phyloP scores from a whole-genome alignment of 768 basidiomycete genomes.

The Rubroboletus pulcherrimus region DNA sequence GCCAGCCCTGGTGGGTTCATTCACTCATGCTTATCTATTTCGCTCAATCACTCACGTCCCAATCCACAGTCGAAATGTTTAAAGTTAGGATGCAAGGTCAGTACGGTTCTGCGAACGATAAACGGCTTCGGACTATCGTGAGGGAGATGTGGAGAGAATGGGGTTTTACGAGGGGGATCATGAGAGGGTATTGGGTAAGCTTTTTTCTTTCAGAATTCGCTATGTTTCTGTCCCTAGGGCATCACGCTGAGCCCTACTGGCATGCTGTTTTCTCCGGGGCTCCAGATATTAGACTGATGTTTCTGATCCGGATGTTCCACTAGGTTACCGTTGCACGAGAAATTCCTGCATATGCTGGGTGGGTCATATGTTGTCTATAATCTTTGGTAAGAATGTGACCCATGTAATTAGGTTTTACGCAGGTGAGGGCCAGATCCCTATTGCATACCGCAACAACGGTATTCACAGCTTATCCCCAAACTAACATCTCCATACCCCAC shows the following conservation, averaged over 20 bases:
- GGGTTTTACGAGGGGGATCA: constrained; percentile 84
- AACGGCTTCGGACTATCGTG: constrained; percentile 66
- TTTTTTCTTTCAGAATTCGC: constrained; percentile 8
- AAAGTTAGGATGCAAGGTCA: constrained; percentile 98
- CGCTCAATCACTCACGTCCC: neutral
- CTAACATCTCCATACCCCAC: neutral
- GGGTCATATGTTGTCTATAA: neutral
- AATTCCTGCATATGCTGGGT: constrained; percentile 94
- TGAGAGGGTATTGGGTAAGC: constrained; percentile 94
- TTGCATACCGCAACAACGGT: neutral
- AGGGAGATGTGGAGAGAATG: constrained; percentile 83
- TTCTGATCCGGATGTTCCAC: neutral
- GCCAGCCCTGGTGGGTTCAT: constrained; percentile 73
- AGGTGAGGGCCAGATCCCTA: constrained; percentile 32
- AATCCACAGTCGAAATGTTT: constrained; percentile 84
- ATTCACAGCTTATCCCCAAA: neutral
- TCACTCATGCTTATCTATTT: neutral
- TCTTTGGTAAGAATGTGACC: neutral
- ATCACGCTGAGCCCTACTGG: neutral
- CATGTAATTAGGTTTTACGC: constrained; percentile 57
- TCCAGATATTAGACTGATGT: neutral
- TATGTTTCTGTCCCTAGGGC: neutral
- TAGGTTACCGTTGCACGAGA: constrained; percentile 90
- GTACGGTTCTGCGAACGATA: constrained; percentile 78
- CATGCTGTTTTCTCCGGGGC: neutral